These are phyloP conservation scores for Neopestalotiopsis clavispora DNA, from an alignment of 2,329 filamentous ascomycete species.

Conservation along the genomic window DNA sequence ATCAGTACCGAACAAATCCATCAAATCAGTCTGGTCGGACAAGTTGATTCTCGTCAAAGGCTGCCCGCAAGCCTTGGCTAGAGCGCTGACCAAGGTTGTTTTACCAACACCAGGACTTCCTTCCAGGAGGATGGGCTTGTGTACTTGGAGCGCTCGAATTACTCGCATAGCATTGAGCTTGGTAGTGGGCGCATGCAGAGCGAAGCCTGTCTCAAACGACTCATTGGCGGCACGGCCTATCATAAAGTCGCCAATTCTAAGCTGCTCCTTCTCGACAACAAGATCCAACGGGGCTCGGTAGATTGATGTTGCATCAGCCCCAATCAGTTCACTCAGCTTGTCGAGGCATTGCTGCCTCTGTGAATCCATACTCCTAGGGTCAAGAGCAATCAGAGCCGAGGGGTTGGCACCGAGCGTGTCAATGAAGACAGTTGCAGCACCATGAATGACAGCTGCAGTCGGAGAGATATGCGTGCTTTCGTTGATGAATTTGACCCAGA, in stretches of 20 bases:
- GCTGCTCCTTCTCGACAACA: slow-evolving; percentile 50
- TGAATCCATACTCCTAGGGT: slow-evolving; percentile 68
- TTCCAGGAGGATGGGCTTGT: slow-evolving; percentile 91
- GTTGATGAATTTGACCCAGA: slow-evolving; percentile 95
- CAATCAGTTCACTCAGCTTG: slow-evolving; percentile 71
- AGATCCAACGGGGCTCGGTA: slow-evolving; percentile 71
- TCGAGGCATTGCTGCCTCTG: slow-evolving; percentile 77
- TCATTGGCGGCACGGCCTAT: slow-evolving; percentile 59
- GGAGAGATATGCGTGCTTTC: slow-evolving; percentile 49
- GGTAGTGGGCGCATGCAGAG: slow-evolving; percentile 89
- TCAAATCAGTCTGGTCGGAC: slow-evolving; percentile 96
- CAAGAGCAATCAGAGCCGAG: slow-evolving; percentile 79
- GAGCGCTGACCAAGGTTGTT: slow-evolving; percentile 86
- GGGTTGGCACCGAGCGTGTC: slow-evolving; percentile 96
- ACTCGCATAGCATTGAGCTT: slow-evolving; percentile 89
- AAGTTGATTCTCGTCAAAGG: slow-evolving; percentile 93
- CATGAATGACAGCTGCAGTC: slow-evolving; percentile 69
- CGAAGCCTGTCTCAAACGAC: slow-evolving; percentile 65
- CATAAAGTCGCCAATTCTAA: slow-evolving; percentile 78
- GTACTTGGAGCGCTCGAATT: slow-evolving; percentile 83
- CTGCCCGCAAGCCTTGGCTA: slow-evolving; percentile 79
- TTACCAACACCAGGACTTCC: slow-evolving; percentile 98
- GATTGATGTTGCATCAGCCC: slow-evolving; percentile 62
- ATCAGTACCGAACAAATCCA: slow-evolving; percentile 96
- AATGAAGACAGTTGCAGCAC: slow-evolving; percentile 93